These are phyloP conservation scores for Catenaria anguillulae DNA, from an alignment of 371 early-diverging fungal genomes.

Conservation along the genomic window DNA sequence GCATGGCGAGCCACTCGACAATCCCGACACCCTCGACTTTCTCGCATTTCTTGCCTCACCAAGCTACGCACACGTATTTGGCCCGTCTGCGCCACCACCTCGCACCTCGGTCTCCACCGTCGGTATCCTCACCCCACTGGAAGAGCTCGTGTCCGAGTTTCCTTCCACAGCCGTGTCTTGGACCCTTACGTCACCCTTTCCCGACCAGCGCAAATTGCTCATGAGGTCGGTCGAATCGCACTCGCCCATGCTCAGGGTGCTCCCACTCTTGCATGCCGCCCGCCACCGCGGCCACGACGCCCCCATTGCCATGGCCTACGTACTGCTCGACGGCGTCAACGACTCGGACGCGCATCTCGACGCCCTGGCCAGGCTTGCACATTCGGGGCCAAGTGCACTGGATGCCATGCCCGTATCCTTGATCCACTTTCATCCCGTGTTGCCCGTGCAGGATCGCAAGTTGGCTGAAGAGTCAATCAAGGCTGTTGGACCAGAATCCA, in stretches of 20 bases:
- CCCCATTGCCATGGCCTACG: neutral
- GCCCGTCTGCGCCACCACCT: no score
- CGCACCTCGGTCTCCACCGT: neutral
- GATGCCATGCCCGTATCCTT: neutral
- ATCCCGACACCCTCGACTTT: slow-evolving; percentile 1
- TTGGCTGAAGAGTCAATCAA: neutral
- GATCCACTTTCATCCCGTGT: slow-evolving; percentile 3
- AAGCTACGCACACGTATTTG: neutral
- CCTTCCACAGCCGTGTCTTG: neutral
- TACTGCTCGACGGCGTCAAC: neutral
- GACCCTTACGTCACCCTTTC: neutral
- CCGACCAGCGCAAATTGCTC: neutral
- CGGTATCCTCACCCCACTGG: neutral
- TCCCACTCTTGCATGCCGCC: neutral
- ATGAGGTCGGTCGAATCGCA: slow-evolving; percentile 2
- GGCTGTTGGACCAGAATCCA: no score
- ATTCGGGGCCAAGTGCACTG: no score
- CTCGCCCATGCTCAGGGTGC: neutral
- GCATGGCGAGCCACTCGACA: slow-evolving; percentile 6
- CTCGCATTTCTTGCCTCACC: neutral
- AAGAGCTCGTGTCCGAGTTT: neutral
- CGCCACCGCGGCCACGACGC: no score
- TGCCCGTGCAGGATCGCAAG: neutral
- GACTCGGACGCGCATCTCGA: neutral
- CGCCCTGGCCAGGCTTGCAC: neutral